A percentile compares a stretch with the other conserved stretches of the same genome.
These are phyloP conservation scores for Arctium lappa DNA, from an alignment of 129 eudicot species.

Conservation along the genomic window DNA sequence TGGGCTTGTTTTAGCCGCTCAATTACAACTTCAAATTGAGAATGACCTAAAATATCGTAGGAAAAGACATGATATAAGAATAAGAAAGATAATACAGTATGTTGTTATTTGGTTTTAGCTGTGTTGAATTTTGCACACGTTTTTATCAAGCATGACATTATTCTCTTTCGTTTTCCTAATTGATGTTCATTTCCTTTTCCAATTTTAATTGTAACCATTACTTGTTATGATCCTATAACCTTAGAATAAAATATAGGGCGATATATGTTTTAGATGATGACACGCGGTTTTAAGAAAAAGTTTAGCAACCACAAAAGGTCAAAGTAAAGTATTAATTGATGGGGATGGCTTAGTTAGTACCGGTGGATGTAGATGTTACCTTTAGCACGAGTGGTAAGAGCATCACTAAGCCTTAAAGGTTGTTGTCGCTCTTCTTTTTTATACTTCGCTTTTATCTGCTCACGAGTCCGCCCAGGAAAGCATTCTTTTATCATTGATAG, in stretches of 20 bases:
- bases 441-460: slow-evolving; percentile 68
- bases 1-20: slow-evolving; percentile 53
- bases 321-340: neutral
- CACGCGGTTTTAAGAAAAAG: neutral
- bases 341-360: neutral
- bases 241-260: neutral
- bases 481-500: slow-evolving; percentile 72
- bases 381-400: slow-evolving; percentile 58
- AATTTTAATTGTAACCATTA: neutral
- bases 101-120: neutral
- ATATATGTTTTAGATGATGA: neutral
- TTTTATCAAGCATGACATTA: neutral
- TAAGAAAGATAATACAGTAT: neutral
- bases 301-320: no score
- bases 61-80: neutral
- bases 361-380: slow-evolving; percentile 31
- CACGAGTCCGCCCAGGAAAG: slow-evolving; percentile 85
- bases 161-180: neutral
- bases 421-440: slow-evolving; percentile 77
- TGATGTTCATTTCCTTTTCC: neutral
- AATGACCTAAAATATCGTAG: slow-evolving; percentile 37
- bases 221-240: neutral
- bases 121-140: neutral
- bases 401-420: slow-evolving; percentile 78
- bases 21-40: slow-evolving; percentile 58